Evolutionary conservation across 306 rosid genomes (phyloP), one percentile per base, ranked within the genome.

Genomic region (Ziziphus jujuba): DNA sequence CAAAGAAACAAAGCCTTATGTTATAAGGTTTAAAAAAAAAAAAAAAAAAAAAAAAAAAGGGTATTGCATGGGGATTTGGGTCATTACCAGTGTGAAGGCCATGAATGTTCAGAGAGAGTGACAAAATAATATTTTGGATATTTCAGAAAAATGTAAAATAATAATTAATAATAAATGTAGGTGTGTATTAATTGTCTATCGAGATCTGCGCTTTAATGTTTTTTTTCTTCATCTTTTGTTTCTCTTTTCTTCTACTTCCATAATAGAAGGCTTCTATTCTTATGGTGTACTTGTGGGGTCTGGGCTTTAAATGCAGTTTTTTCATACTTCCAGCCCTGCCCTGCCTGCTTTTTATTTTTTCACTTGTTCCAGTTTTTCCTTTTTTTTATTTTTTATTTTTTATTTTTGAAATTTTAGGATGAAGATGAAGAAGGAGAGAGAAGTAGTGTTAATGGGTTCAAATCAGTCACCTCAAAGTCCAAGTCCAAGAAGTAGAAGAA

Each of bases 31-130:
- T 63, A 1, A 73, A 38, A 14, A 16, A 63, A 55, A 23, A 40
- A 21, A 20, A 54, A 23, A 35, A 40, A 59, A 6, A 48, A 44
- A 28, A 44, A 49, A 28, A 19, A 57, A 14, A 47, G 23, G 43
- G 72, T 68, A 51, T 47, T 45, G 59, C 80, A 14, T 75, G 40
- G 77, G 76, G 84, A 69, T 84, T 72, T 60, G 77, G 63, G 77
- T 66, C 52, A 10, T 50, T 31, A 16, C 66, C 22, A 43, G 65
- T 78, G 69, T 45, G 47, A 66, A 65, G 59, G 70, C 55, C 40
- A 49, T 65, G 31, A 72, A 59, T 59, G 57, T 59, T 31, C 55
- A 40, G 45, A 38, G 44, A 38, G 10, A 61, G 33, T 58, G 35
- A 23, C 54, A 56, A 21, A 44, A 31, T 4, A 21, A 58, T 54